Base-by-base conservation (phyloP, 257 asterid genomes). In the Verbascum thapsus region DNA sequence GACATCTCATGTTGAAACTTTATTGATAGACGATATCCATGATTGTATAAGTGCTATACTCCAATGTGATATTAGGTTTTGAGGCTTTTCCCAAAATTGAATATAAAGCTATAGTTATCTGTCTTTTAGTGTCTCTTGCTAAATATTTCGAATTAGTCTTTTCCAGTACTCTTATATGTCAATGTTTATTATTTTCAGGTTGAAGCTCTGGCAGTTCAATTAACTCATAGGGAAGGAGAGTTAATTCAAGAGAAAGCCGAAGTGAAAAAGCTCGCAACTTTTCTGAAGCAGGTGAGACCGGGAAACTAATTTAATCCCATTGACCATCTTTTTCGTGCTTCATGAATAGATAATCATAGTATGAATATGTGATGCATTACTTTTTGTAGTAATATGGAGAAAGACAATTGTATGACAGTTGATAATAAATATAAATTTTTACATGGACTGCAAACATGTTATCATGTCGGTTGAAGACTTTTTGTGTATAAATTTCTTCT, bases 141-240 rank as follows among this genome's bases (percentile, higher is more conserved):
- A n/a, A n/a, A n/a, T 52, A n/a, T 16, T 11, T 41, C 53, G n/a
- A 34, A 5, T 16, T 16, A 26, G 13, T 34, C 20, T 64, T 76
- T 59, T 53, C n/a, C n/a, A n/a, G n/a, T n/a, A n/a, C n/a, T n/a
- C 15, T 48, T 23, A 49, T 48, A 13, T 16, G 12, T 53, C 23
- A 15, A 35, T 7, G 10, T 41, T 18, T 30, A 47, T 38, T 54
- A 12, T 80, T 66, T 42, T 17, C 63, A 91, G 96, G 96, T 86
- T 69, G 96, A 88, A 79, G 96, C 98, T 68, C 79, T 91, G 62
- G 96, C 96, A 4, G 86, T 83, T 68, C 96, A 88, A 58, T 75
- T 91, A 73, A 86, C 88, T 51, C 86, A 81, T 69, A 88, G 95
- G 77, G 96, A 91, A 84, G 98, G 95, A 65, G 96, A 88, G 66